These are phyloP conservation scores for Sporisorium graminicola DNA, from an alignment of 1,284 basidiomycete genomes.

Conservation along the genomic window DNA sequence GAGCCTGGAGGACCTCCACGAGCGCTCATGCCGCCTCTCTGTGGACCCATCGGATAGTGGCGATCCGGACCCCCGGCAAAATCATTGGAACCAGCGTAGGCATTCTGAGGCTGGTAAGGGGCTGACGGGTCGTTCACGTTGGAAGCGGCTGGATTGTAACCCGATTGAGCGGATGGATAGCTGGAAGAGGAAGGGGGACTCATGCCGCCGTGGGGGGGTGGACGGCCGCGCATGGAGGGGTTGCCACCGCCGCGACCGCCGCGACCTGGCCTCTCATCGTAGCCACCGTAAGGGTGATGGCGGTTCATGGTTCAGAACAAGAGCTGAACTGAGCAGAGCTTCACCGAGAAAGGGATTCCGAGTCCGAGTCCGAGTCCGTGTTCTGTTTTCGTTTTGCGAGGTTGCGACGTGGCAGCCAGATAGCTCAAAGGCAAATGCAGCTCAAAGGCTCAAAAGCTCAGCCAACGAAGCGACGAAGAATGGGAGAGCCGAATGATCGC, in stretches of 20 bases:
- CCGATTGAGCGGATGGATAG: slow-evolving; percentile 23
- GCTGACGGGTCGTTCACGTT: slow-evolving; percentile 25
- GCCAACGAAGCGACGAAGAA: slow-evolving; percentile 13
- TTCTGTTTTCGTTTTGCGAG: slow-evolving; percentile 5
- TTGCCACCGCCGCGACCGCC: slow-evolving; percentile 49
- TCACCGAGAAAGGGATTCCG: slow-evolving; percentile 2
- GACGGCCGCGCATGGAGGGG: slow-evolving; percentile 27
- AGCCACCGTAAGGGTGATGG: slow-evolving; percentile 85
- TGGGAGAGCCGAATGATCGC: neutral
- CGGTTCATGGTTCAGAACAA: slow-evolving; percentile 77
- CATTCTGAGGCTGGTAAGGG: slow-evolving; percentile 25
- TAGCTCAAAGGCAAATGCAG: slow-evolving; percentile 30
- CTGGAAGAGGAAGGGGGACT: slow-evolving; percentile 35
- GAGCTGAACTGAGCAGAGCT: neutral
- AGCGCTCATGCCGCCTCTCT: slow-evolving; percentile 34
- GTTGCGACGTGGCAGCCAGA: neutral
- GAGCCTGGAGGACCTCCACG: slow-evolving; percentile 23
- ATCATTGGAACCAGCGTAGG: slow-evolving; percentile 29
- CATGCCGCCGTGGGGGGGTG: slow-evolving; percentile 30
- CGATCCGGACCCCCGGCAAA: slow-evolving; percentile 41
- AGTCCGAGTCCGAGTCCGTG: slow-evolving; percentile 10
- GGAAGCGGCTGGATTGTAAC: slow-evolving; percentile 48
- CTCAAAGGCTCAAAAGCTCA: slow-evolving; percentile 42
- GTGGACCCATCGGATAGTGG: slow-evolving; percentile 35
- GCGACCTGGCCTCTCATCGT: slow-evolving; percentile 73